Evolutionary conservation across 2,329 filamentous ascomycete genomes (phyloP).

Genomic region (Aspergillus sp.): DNA sequence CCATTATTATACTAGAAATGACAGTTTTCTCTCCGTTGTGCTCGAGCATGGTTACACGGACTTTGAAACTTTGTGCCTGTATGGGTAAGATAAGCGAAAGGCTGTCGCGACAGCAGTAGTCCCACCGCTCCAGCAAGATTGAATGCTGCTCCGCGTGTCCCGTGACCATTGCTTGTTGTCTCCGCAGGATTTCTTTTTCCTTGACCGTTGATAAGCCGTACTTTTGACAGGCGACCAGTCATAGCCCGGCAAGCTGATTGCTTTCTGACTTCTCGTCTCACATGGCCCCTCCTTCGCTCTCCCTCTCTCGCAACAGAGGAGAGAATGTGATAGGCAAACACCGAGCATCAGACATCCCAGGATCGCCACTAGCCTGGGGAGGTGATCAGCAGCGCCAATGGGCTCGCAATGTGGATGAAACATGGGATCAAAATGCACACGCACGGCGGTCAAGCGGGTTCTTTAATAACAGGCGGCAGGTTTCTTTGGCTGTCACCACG

Average conservation of each 20-base stretch:
- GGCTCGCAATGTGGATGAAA: slow-evolving; percentile 2
- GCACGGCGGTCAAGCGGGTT: slow-evolving; percentile 8
- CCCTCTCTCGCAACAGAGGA: neutral
- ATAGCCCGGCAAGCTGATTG: neutral
- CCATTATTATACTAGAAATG: neutral
- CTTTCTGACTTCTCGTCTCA: neutral
- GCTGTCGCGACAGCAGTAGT: neutral
- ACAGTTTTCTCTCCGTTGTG: neutral
- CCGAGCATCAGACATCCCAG: slow-evolving; percentile 6
- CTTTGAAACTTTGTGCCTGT: neutral
- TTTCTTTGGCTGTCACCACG: slow-evolving; percentile 1
- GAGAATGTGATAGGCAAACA: slow-evolving; percentile 10
- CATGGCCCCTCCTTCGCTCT: neutral
- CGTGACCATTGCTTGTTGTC: neutral
- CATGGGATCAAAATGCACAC: slow-evolving; percentile 5
- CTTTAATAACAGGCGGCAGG: neutral
- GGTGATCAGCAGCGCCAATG: slow-evolving; percentile 6
- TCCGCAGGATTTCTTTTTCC: neutral
- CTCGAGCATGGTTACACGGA: neutral
- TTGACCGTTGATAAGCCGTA: neutral
- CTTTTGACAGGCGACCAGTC: neutral
- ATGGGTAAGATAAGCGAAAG: too few species aligned
- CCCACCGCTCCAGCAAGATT: neutral
- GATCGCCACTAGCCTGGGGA: slow-evolving; percentile 10
- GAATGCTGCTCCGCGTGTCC: neutral